phyloP scores from a whole-genome alignment of 176 grass and related monocot genomes.

The Hordeum marinum region DNA sequence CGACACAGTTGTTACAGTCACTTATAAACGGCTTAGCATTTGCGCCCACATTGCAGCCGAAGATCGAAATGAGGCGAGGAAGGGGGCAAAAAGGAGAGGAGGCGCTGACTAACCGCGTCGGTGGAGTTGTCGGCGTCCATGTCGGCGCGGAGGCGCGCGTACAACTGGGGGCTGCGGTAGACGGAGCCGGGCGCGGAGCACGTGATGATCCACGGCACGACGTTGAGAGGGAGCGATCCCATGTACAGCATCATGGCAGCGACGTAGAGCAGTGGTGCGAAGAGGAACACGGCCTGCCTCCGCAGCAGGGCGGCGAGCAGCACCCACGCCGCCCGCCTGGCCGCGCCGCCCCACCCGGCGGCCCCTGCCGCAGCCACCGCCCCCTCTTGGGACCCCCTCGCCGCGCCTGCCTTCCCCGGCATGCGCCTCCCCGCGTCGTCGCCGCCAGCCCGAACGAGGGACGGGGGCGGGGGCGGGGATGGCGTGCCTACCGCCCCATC shows the following conservation, averaged over 20 bases:
- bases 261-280: slow-evolving; percentile 93
- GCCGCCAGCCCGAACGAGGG: slow-evolving; percentile 16
- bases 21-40: background rate
- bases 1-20: background rate
- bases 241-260: slow-evolving; percentile 86
- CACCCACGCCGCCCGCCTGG: slow-evolving; percentile 47
- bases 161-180: slow-evolving; percentile 90
- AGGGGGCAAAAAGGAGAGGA: background rate
- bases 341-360: slow-evolving; percentile 18
- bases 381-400: background rate
- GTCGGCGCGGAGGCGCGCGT: slow-evolving; percentile 63
- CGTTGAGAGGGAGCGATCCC: slow-evolving; percentile 87
- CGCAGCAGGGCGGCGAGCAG: slow-evolving; percentile 70
- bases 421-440: slow-evolving; percentile 15
- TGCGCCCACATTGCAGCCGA: background rate
- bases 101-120: slow-evolving; percentile 61
- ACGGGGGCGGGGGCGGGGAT: slow-evolving; percentile 45
- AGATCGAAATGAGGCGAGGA: background rate
- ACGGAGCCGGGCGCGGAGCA: slow-evolving; percentile 68
- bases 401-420: slow-evolving; percentile 28
- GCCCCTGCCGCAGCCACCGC: slow-evolving; percentile 11
- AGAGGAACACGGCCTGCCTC: slow-evolving; percentile 94
- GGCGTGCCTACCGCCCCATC: slow-evolving; percentile 35
- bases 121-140: slow-evolving; percentile 92
- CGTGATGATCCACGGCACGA: slow-evolving; percentile 68